phyloP scores from a whole-genome alignment of 768 basidiomycete genomes.

The Tulasnella sp. region DNA sequence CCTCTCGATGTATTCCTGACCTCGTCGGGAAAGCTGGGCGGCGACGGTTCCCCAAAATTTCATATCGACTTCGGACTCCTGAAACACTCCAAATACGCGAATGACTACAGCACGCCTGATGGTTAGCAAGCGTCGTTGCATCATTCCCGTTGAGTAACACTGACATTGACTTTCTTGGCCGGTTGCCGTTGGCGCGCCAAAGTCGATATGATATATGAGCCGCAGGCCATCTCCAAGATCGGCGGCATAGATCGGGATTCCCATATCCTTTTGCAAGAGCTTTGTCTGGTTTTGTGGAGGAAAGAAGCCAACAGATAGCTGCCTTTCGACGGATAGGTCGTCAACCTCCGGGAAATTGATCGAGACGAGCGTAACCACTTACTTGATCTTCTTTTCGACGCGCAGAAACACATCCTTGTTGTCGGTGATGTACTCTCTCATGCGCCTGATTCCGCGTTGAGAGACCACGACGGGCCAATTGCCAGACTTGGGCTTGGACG shows the following conservation, averaged over 20 bases:
- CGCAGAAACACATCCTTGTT: constrained; percentile 57
- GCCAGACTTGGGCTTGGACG: constrained; percentile 49
- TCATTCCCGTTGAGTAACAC: neutral
- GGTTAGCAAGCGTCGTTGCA: no score
- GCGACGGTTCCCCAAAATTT: constrained; percentile 56
- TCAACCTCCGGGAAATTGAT: neutral
- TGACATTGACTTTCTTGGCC: constrained; percentile 18
- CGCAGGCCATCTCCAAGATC: constrained; percentile 61
- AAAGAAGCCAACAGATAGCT: constrained; percentile 60
- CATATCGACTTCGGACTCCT: constrained; percentile 52
- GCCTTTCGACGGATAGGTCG: neutral
- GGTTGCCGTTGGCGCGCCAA: neutral
- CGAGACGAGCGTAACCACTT: neutral
- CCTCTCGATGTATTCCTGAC: constrained; percentile 60
- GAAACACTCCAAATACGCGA: constrained; percentile 55
- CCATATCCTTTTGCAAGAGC: constrained; percentile 49
- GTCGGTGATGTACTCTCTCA: constrained; percentile 54
- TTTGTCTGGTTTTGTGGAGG: constrained; percentile 70
- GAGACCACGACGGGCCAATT: constrained; percentile 65
- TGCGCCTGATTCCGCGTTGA: constrained; percentile 53
- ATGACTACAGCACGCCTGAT: neutral
- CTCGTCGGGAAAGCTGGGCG: constrained; percentile 49
- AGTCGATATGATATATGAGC: constrained; percentile 45
- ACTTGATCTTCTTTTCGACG: constrained; percentile 72
- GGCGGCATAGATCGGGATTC: constrained; percentile 67